Conservation (phyloP, 352 stramenopile genomes). For the Blastocystis sp. region DNA sequence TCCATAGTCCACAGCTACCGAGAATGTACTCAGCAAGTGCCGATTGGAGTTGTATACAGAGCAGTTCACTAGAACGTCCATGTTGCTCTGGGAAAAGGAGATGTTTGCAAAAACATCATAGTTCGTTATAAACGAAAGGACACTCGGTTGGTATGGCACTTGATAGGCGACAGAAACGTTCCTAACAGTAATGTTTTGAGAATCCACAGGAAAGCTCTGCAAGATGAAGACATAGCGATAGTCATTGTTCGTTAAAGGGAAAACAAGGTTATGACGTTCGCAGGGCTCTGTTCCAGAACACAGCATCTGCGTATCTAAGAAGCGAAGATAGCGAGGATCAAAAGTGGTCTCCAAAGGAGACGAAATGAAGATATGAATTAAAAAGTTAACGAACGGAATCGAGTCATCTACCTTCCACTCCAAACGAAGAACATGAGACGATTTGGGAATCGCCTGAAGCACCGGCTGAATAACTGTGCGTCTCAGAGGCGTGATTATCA, state of each 20-base stretch:
- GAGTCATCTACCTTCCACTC: neutral
- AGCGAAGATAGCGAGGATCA: slow-evolving; percentile 11
- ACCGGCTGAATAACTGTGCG: neutral
- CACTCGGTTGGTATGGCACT: neutral
- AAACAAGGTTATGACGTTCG: neutral
- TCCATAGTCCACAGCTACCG: neutral
- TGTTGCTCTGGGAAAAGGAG: slow-evolving; percentile 7
- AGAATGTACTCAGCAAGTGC: neutral
- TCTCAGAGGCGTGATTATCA: neutral
- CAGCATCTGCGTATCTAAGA: slow-evolving; percentile 17
- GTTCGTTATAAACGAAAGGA: neutral
- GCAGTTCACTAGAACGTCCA: slow-evolving; percentile 40
- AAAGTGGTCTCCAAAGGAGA: neutral
- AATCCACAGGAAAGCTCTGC: neutral
- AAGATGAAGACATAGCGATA: slow-evolving; percentile 9
- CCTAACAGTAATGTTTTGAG: neutral
- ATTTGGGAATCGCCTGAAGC: neutral
- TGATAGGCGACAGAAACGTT: neutral
- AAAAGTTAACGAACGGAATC: neutral
- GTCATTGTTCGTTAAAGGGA: neutral
- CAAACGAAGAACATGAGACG: neutral
- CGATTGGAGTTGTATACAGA: neutral
- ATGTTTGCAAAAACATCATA: slow-evolving; percentile 33
- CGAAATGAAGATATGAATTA: slow-evolving; percentile 7
- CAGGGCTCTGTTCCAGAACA: neutral